Evolutionary conservation across 2,329 filamentous ascomycete genomes (phyloP).

Genomic region (Shiraia sp.): DNA sequence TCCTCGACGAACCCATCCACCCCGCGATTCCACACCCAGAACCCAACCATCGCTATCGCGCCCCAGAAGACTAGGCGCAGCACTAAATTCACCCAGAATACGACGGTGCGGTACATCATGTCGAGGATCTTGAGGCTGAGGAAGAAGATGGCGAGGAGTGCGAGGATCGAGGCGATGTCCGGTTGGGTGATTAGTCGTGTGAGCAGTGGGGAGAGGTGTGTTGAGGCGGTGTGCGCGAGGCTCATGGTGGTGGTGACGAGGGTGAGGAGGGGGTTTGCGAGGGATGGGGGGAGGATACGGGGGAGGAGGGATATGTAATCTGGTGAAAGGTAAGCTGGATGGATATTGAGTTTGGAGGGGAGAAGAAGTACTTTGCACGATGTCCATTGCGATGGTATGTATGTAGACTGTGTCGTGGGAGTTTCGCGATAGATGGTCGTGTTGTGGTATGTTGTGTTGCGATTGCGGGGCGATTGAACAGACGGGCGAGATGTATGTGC

Average conservation of each 20-base stretch:
- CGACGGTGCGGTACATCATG: constrained; percentile 70
- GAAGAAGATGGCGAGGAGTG: constrained; percentile 65
- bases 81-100: constrained; percentile 75
- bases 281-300: constrained; percentile 35
- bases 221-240: constrained; percentile 30
- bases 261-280: constrained; percentile 36
- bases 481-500: too few relatives aligned
- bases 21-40: constrained; percentile 65
- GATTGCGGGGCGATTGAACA: too few relatives aligned
- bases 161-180: constrained; percentile 56
- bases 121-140: constrained; percentile 67
- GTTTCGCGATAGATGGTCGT: constrained; percentile 19
- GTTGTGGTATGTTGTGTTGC: background rate
- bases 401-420: constrained; percentile 12
- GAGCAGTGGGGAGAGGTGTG: constrained; percentile 36
- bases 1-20: constrained; percentile 67
- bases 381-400: constrained; percentile 29
- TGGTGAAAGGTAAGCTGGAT: constrained; percentile 21
- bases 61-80: constrained; percentile 69
- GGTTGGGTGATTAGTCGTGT: constrained; percentile 38
- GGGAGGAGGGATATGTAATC: constrained; percentile 38
- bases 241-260: constrained; percentile 32
- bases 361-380: constrained; percentile 29
- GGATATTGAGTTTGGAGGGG: background rate
- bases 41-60: constrained; percentile 56